Percentiles rank a stretch among this genome's conserved stretches.
Evolutionary conservation across 1,139 yeast species (phyloP).

Genomic region (Yamadazyma trypodendri): DNA sequence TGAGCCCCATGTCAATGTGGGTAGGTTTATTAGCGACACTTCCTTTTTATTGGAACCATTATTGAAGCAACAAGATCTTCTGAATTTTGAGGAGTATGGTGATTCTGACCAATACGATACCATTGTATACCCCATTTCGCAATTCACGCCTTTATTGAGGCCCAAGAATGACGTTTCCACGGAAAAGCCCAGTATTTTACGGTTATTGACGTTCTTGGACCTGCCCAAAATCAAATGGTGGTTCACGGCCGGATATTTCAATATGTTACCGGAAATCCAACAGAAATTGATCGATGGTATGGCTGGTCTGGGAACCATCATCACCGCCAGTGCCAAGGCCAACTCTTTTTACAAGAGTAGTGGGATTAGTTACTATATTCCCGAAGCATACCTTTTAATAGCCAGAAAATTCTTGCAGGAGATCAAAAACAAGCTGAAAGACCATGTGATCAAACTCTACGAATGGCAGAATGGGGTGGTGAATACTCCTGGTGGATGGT

Average conservation of each 20-base stretch:
- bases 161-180: slow-evolving; percentile 64
- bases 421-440: slow-evolving; percentile 45
- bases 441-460: slow-evolving; percentile 50
- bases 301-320: slow-evolving; percentile 62
- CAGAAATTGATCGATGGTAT: slow-evolving; percentile 57
- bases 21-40: slow-evolving; percentile 58
- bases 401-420: slow-evolving; percentile 68
- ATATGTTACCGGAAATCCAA: slow-evolving; percentile 77
- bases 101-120: slow-evolving; percentile 49
- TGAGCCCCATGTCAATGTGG: slow-evolving; percentile 65
- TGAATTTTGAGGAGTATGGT: slow-evolving; percentile 33
- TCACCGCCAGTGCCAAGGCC: slow-evolving; percentile 90
- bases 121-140: slow-evolving; percentile 88
- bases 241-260: slow-evolving; percentile 96
- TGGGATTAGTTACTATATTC: slow-evolving; percentile 80
- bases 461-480: slow-evolving; percentile 92
- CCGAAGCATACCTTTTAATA: slow-evolving; percentile 81
- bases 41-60: slow-evolving; percentile 58
- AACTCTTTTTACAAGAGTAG: slow-evolving; percentile 86
- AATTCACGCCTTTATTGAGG: slow-evolving; percentile 76
- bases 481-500: slow-evolving; percentile 85
- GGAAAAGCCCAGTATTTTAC: slow-evolving; percentile 69
- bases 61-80: slow-evolving; percentile 42
- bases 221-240: slow-evolving; percentile 67
- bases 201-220: slow-evolving; percentile 59